phyloP scores from a whole-genome alignment of 1,284 basidiomycete species.

The Cerrena zonata region DNA sequence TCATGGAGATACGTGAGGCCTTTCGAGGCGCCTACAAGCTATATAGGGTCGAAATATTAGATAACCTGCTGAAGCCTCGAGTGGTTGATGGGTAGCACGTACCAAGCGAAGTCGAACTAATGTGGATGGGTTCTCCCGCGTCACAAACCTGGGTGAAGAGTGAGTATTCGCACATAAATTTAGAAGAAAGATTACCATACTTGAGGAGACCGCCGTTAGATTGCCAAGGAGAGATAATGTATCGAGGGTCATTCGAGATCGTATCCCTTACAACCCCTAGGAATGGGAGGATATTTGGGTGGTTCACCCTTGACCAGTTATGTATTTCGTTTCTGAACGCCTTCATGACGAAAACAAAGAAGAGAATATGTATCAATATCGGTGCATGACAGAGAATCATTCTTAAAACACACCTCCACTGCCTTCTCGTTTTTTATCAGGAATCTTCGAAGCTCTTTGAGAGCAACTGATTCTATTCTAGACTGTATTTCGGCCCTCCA shows the following conservation, averaged over 20 bases:
- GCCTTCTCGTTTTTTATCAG: conserved; percentile 36
- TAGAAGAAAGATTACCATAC: conserved; percentile 1
- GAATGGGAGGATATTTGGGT: conserved; percentile 46
- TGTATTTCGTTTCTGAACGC: conserved; percentile 48
- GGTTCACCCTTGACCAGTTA: conserved; percentile 46
- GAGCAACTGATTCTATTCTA: too few relatives aligned
- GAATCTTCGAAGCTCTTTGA: conserved; percentile 46
- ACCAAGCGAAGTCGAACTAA: conserved; percentile 40
- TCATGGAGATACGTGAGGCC: conserved; percentile 50
- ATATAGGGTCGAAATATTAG: not conserved
- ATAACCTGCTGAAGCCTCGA: too few relatives aligned
- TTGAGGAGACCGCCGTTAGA: conserved; percentile 30
- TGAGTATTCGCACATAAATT: not conserved
- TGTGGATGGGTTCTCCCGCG: conserved; percentile 24
- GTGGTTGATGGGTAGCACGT: conserved; percentile 13
- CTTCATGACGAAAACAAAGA: too few relatives aligned
- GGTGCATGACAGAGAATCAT: too few relatives aligned
- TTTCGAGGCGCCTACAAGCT: conserved; percentile 45
- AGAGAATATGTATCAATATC: too few relatives aligned
- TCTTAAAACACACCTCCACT: conserved; percentile 31
- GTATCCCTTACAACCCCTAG: conserved; percentile 50
- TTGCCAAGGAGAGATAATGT: conserved; percentile 38
- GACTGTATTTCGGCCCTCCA: too few relatives aligned
- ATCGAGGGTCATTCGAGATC: conserved; percentile 40
- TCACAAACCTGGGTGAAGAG: conserved; percentile 5